Evolutionary conservation across 352 stramenopile species (phyloP).

Genomic region (Phytopythium sindhum): DNA sequence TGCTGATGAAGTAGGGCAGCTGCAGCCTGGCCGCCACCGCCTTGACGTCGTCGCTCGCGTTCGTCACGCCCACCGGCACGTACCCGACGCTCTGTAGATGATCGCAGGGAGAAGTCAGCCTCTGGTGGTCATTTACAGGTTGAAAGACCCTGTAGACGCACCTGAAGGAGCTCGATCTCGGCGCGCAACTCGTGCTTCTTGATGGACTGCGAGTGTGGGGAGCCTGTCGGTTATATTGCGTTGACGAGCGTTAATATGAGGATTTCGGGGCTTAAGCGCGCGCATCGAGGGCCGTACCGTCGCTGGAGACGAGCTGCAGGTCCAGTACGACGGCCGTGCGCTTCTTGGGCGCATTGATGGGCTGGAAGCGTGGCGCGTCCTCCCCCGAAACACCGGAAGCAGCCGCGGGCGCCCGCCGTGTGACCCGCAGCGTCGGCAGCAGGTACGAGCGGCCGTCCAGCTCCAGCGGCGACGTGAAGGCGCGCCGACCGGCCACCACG

Average conservation of each 20-base stretch:
- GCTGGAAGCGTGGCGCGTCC: conserved; percentile 40
- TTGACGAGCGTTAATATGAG: background rate
- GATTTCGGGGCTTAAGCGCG: background rate
- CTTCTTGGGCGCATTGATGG: conserved; percentile 20
- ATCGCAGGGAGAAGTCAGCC: background rate
- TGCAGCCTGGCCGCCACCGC: conserved; percentile 51
- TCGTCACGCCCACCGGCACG: conserved; percentile 73
- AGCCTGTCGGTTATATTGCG: conserved; percentile 26
- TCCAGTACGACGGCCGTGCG: conserved; percentile 67
- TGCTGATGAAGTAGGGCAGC: conserved; percentile 77
- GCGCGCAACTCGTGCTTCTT: conserved; percentile 72
- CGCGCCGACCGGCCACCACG: conserved; percentile 24
- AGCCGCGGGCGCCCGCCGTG: conserved; percentile 12
- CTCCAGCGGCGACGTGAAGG: conserved; percentile 33
- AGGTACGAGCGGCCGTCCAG: conserved; percentile 70
- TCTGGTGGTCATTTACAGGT: background rate
- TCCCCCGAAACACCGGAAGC: conserved; percentile 5
- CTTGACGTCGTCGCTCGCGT: conserved; percentile 86
- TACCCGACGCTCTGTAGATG: conserved; percentile 43
- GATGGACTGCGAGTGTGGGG: conserved; percentile 70
- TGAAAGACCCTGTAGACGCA: conserved; percentile 7
- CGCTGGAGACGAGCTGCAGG: conserved; percentile 67
- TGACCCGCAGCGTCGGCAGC: conserved; percentile 63
- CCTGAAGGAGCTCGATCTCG: conserved; percentile 60
- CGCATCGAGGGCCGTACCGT: conserved; percentile 27